Conservation (phyloP, 1,139 yeast species). For the Petasospora fabianii region DNA sequence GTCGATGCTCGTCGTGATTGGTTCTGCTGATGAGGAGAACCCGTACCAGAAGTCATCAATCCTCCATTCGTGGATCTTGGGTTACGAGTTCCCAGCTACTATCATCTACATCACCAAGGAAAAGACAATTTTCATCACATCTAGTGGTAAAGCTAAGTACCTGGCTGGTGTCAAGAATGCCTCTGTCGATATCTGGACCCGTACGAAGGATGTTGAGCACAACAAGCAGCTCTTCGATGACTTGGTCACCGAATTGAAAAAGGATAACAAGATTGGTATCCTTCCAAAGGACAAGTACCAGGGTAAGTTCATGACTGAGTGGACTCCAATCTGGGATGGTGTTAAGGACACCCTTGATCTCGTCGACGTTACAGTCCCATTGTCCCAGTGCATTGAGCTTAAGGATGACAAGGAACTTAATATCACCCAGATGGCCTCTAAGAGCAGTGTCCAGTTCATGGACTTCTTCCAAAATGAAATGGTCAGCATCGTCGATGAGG, state of each 20-base stretch:
- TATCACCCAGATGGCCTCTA: slow-evolving; percentile 66
- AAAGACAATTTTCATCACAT: slow-evolving; percentile 66
- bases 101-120: slow-evolving; percentile 62
- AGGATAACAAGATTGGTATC: slow-evolving; percentile 50
- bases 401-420: slow-evolving; percentile 80
- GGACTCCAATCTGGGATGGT: slow-evolving; percentile 56
- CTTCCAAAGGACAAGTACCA: slow-evolving; percentile 70
- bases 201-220: slow-evolving; percentile 75
- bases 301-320: slow-evolving; percentile 81
- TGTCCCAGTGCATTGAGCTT: slow-evolving; percentile 59
- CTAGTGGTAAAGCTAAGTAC: slow-evolving; percentile 85
- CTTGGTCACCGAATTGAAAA: slow-evolving; percentile 47
- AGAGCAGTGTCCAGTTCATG: slow-evolving; percentile 78
- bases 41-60: slow-evolving; percentile 90
- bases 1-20: slow-evolving; percentile 66
- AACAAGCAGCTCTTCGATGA: slow-evolving; percentile 64
- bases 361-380: slow-evolving; percentile 55
- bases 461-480: slow-evolving; percentile 82
- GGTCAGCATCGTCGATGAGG: slow-evolving; percentile 86
- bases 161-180: slow-evolving; percentile 49
- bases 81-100: slow-evolving; percentile 94
- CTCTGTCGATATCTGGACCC: slow-evolving; percentile 64
- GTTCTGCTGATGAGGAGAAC: slow-evolving; percentile 81
- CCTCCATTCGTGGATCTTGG: slow-evolving; percentile 87
- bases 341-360: slow-evolving; percentile 39